Evolutionary conservation across 345 rosid species (phyloP).

Genomic region (Anacardium occidentale): DNA sequence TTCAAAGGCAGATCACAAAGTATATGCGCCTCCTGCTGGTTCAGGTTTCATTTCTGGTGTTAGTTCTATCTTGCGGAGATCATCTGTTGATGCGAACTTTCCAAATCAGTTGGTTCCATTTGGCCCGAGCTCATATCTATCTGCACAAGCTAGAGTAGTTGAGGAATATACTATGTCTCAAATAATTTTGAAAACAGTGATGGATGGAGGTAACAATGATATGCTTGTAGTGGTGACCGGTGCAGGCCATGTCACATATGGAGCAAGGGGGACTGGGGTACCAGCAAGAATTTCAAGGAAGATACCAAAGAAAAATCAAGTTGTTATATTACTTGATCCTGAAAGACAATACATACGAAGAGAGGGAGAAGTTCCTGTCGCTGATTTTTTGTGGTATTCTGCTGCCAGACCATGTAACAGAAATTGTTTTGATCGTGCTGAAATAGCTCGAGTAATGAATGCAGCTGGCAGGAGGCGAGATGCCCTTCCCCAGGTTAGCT

Average conservation of each 20-base stretch:
- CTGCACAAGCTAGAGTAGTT: conserved; percentile 85
- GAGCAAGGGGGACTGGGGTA: conserved; percentile 78
- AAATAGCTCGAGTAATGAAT: conserved; percentile 93
- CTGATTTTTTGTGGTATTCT: conserved; percentile 94
- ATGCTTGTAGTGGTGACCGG: conserved; percentile 26
- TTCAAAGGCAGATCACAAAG: conserved; percentile 69
- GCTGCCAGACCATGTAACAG: conserved; percentile 92
- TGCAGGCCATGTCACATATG: conserved; percentile 72
- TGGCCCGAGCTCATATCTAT: conserved; percentile 84
- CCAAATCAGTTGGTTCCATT: conserved; percentile 58
- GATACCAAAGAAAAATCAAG: conserved; percentile 81
- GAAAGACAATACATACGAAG: conserved; percentile 80
- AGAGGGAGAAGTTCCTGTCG: conserved; percentile 86
- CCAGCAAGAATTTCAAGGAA: conserved; percentile 82
- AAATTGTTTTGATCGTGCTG: conserved; percentile 92
- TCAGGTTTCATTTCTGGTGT: conserved; percentile 88
- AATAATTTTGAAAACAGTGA: conserved; percentile 54
- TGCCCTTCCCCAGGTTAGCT: conserved; percentile 77
- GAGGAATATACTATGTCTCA: conserved; percentile 90
- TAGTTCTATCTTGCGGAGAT: conserved; percentile 61
- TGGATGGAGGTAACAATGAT: conserved; percentile 47
- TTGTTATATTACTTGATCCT: conserved; percentile 81
- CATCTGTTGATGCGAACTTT: conserved; percentile 48
- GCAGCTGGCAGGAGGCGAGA: conserved; percentile 89
- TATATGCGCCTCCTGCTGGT: conserved; percentile 86